Evolutionary conservation across 768 basidiomycete genomes (phyloP).

Genomic region (Ephemerocybe angulata): DNA sequence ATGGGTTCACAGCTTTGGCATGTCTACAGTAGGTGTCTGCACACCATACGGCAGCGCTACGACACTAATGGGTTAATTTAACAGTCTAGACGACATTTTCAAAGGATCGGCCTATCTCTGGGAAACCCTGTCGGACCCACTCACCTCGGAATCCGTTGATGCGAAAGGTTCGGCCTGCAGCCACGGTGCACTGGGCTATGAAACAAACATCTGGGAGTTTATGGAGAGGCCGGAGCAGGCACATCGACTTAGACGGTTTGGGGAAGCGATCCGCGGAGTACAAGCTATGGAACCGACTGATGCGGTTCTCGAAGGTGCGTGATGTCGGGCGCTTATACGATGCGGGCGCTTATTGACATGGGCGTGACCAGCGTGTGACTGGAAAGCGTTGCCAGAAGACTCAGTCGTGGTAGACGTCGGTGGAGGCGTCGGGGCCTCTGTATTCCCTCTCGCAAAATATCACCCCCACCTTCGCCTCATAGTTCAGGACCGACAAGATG

Average conservation of each 20-base stretch:
- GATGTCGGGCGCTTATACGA: conserved; percentile 21
- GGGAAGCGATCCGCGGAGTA: conserved; percentile 28
- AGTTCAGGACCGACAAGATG: conserved; percentile 22
- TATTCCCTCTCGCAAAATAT: conserved; percentile 18
- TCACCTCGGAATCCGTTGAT: conserved; percentile 22
- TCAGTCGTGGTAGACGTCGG: conserved; percentile 29
- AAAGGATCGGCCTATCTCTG: conserved; percentile 28
- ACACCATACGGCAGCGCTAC: conserved; percentile 22
- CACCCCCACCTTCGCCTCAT: conserved; percentile 19
- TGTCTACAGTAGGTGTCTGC: too few relatives aligned
- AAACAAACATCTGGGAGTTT: conserved; percentile 23
- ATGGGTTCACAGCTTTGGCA: too few relatives aligned
- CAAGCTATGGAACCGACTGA: conserved; percentile 22
- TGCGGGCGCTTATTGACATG: conserved; percentile 13
- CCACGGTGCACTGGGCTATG: conserved; percentile 20
- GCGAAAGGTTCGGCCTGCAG: conserved; percentile 21
- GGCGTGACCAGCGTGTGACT: conserved; percentile 20
- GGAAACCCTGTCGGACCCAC: conserved; percentile 29
- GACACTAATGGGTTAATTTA: neutral
- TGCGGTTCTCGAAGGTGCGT: conserved; percentile 14
- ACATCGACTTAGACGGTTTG: conserved; percentile 23
- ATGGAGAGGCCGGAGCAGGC: conserved; percentile 20
- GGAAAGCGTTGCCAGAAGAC: conserved; percentile 18
- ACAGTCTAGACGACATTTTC: conserved; percentile 28
- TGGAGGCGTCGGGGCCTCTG: conserved; percentile 24